Base-by-base conservation (phyloP, 495 filamentous ascomycete species). In the Lasiosphaeriaceae sp. region DNA sequence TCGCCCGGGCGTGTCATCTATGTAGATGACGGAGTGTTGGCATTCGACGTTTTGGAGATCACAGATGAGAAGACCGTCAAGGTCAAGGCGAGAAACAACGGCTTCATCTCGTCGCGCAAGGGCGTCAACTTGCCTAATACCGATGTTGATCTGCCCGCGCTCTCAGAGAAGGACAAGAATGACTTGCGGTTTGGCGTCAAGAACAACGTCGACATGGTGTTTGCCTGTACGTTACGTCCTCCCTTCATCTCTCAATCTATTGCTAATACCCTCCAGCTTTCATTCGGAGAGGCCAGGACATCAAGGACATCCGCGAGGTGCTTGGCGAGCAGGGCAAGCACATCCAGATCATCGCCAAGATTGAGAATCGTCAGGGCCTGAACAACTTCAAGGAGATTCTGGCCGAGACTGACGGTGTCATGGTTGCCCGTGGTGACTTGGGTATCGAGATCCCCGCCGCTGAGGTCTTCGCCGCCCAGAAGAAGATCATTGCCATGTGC, bases 401-500 rank as follows among this genome's bases (percentile, higher is more conserved):
- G 43, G 83, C 86, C 70, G 89, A 92, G 80, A 97, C 94, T 20
- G 94, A 98, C 72, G 94, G 95, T 81, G 91, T 98, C 72, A 98
- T 98, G 94, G 94, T 98, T 68, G 94, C 94, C 65, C 94, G 94
- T 83, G 94, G 94, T 77, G 94, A 98, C 67, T 80, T 98, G 39
- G 94, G 94, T 78, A 98, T 98, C 60, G 94, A 98, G 76, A 98
- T 98, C 68, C 91, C 94, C 19, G 92, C 95, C 37, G 90, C 93
- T 52, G 95, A 98, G 82, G 94, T 98, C 53, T 98, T 97, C 77
- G 87, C 96, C 60, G 94, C 94, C 47, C 94, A 98, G 83, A 98
- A 98, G 86, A 97, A 97, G 90, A 92, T 98, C 88, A 97, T 97
- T 76, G 90, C 93, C 72, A 97, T 97, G 86, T 97, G 95, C 83